Conservation (phyloP, 2,329 filamentous ascomycete species). For the Fusarium denticulatum region DNA sequence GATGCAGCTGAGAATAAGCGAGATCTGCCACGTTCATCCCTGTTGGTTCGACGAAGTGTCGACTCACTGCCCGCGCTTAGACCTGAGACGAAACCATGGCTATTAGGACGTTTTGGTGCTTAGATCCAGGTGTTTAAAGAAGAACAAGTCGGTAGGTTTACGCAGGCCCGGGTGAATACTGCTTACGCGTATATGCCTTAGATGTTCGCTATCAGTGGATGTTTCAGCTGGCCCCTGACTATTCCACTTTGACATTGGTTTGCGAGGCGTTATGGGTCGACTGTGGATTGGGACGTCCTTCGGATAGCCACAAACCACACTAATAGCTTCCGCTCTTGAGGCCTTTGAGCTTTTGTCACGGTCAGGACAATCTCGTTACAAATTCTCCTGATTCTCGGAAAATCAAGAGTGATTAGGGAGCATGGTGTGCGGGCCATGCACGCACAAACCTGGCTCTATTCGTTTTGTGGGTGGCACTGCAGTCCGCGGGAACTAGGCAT, state of each 20-base stretch:
- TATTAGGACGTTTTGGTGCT: neutral
- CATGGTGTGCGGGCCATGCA: neutral
- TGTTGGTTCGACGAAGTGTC: neutral
- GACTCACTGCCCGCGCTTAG: constrained; percentile 4
- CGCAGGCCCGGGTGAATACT: neutral
- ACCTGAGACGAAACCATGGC: constrained; percentile 16
- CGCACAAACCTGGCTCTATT: neutral
- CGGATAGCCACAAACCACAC: neutral
- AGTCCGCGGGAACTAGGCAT: neutral
- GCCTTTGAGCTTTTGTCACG: neutral
- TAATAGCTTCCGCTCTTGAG: neutral
- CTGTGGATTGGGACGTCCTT: neutral
- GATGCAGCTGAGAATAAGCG: neutral
- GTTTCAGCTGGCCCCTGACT: neutral
- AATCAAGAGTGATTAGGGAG: neutral
- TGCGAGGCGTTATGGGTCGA: neutral
- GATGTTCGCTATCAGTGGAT: neutral
- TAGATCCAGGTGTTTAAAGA: neutral
- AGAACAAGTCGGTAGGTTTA: neutral
- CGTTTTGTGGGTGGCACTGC: neutral
- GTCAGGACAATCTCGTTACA: neutral
- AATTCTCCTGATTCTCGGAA: neutral
- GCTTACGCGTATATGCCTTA: neutral
- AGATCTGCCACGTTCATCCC: constrained; percentile 19
- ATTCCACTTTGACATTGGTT: constrained; percentile 6